Base-by-base conservation (phyloP, 2,329 filamentous ascomycete genomes). In the Pseudogymnoascus sp. region DNA sequence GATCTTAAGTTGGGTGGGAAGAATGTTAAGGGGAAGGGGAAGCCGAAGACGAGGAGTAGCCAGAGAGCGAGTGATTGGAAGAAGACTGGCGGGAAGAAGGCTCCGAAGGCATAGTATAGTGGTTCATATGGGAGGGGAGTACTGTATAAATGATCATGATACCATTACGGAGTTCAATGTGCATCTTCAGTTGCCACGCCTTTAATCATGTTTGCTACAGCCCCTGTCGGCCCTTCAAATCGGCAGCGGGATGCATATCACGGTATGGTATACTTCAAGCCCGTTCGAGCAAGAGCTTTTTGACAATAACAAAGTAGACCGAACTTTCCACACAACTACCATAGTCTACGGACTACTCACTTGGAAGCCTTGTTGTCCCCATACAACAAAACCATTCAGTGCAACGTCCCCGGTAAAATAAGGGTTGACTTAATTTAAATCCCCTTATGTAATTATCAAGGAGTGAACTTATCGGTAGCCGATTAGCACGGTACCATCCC, bases 1-100 rank as follows among this genome's bases (percentile, higher is more conserved):
- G 84, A 85, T 69, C 73, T 84, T 66, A 87, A 81, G 73, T 75
- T 87, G 18, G 72, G 83, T 64, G 84, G 84, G 71, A 77, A 82
- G 37, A 81, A 82, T 10, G 84, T 84, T 67, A 78, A 78, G 67
- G 73, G 74, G 66, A 84, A 81, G 71, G 77, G 72, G 21, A 78
- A 77, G 70, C 77, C 76, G 12, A 70, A 69, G 45, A 73, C 70
- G 39, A 74, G 69, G 39, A 73, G 73, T 60, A 72, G 70, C 37
- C 74, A 70, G 34, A 69, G 72, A 39, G 72, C 71, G 26, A 70
- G 71, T 23, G 71, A 71, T 23, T 75, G 75, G 68, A 77, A 74
- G 71, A 77, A 77, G 64, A 67, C 67, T 66, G 64, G 75, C 66
- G 68, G 69, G 18, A 75, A 76, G 69, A 75, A 76, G 63, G 29